phyloP scores from a whole-genome alignment of 805 yeast species.

The Candida piceae region DNA sequence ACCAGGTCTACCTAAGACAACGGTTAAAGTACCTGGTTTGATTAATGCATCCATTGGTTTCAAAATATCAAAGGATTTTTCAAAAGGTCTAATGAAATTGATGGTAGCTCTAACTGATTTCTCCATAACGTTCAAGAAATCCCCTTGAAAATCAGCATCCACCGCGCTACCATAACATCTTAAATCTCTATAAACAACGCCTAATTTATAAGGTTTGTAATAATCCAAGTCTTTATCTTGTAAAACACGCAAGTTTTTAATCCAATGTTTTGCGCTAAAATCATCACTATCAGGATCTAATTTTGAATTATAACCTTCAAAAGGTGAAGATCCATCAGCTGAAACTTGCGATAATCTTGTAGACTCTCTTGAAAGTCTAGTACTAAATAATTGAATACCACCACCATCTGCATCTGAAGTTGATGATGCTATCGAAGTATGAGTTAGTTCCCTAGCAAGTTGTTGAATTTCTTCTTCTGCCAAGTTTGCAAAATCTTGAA shows the following conservation, averaged over 20 bases:
- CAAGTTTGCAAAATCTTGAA: slow-evolving; percentile 31
- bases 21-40: slow-evolving; percentile 57
- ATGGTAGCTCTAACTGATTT: slow-evolving; percentile 20
- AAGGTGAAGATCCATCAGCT: slow-evolving; percentile 33
- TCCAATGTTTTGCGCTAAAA: slow-evolving; percentile 56
- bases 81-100: slow-evolving; percentile 4
- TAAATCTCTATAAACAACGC: slow-evolving; percentile 51
- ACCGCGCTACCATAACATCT: slow-evolving; percentile 55
- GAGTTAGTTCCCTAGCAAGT: slow-evolving; percentile 33
- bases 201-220: slow-evolving; percentile 53
- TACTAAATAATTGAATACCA: slow-evolving; percentile 8
- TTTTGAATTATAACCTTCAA: slow-evolving; percentile 24
- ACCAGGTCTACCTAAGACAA: slow-evolving; percentile 76
- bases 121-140: slow-evolving; percentile 38
- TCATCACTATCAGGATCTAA: slow-evolving; percentile 51
- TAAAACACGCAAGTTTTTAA: slow-evolving; percentile 49
- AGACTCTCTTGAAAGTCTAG: slow-evolving; percentile 31
- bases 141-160: slow-evolving; percentile 56
- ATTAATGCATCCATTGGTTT: slow-evolving; percentile 60
- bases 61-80: slow-evolving; percentile 40
- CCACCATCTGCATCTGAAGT: background rate
- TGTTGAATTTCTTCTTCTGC: slow-evolving; percentile 32
- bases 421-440: slow-evolving; percentile 3
- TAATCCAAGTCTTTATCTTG: slow-evolving; percentile 51
- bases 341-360: slow-evolving; percentile 35